These are phyloP conservation scores for Diaporthe vexans DNA, from an alignment of 2,329 filamentous ascomycete species.

Conservation along the genomic window DNA sequence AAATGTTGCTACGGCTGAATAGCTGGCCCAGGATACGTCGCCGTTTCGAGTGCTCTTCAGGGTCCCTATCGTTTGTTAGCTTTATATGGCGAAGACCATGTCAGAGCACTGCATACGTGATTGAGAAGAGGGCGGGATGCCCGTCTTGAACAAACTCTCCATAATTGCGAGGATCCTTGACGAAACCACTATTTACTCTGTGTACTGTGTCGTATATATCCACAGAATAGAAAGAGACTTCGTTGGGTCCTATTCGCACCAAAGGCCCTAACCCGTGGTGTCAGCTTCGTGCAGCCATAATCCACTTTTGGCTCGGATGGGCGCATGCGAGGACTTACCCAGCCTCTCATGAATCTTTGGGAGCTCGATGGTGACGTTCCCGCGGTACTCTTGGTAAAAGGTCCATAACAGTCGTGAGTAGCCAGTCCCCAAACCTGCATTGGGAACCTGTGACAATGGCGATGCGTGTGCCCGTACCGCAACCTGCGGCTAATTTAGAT, in stretches of 20 bases:
- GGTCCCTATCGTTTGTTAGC: conserved; percentile 43
- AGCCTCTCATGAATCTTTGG: conserved; percentile 45
- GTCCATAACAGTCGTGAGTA: conserved; percentile 46
- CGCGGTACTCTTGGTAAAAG: conserved; percentile 45
- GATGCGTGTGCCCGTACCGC: conserved; percentile 35
- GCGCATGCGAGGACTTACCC: conserved; percentile 19
- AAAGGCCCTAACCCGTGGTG: conserved; percentile 41
- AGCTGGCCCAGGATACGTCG: conserved; percentile 49
- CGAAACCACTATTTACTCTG: conserved; percentile 46
- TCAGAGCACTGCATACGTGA: conserved; percentile 42
- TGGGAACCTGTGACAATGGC: conserved; percentile 43
- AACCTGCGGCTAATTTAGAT: not conserved
- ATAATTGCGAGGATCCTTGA: conserved; percentile 48
- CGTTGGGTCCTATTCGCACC: conserved; percentile 45
- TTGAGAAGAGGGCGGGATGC: conserved; percentile 48
- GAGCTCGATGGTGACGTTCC: conserved; percentile 44
- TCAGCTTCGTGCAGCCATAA: not conserved
- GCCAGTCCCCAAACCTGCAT: conserved; percentile 42
- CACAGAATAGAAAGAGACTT: conserved; percentile 48
- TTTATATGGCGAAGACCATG: rapidly evolving
- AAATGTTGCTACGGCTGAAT: conserved; percentile 48
- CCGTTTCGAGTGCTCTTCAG: conserved; percentile 47
- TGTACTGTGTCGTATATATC: conserved; percentile 47
- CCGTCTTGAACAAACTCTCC: conserved; percentile 49
- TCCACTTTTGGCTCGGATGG: no score